These are phyloP conservation scores for Purpureocillium takamizusanense DNA, from an alignment of 2,329 filamentous ascomycete species.

Conservation along the genomic window DNA sequence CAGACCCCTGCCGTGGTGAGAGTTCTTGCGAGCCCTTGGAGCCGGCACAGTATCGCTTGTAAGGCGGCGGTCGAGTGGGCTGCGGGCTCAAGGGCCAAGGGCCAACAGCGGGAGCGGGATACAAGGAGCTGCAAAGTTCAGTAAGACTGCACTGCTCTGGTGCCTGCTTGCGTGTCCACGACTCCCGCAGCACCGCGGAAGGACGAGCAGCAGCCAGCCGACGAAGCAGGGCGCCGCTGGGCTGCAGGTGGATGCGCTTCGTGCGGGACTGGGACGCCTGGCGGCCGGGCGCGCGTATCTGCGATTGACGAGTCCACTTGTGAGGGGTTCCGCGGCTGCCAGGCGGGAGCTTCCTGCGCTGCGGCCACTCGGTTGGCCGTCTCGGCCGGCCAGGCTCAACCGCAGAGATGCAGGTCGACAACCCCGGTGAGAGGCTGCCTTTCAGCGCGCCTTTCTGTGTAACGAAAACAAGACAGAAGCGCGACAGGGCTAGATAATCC, in stretches of 20 bases:
- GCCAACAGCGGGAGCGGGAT: too few species aligned
- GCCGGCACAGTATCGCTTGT: too few species aligned
- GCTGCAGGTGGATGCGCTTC: too few species aligned
- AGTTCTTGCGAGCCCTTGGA: background rate
- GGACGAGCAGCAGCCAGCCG: too few species aligned
- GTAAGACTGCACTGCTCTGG: too few species aligned
- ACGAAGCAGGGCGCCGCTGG: too few species aligned
- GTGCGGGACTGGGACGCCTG: too few species aligned
- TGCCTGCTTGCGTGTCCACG: too few species aligned
- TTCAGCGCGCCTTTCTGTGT: slow-evolving; percentile 1
- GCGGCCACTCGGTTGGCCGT: background rate
- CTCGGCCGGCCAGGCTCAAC: background rate
- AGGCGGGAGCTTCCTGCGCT: background rate
- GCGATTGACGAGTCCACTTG: background rate
- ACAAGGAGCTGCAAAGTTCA: too few species aligned
- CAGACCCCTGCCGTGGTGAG: slow-evolving; percentile 1
- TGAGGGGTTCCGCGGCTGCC: background rate
- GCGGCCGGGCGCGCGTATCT: slow-evolving; percentile 1
- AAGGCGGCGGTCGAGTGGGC: too few species aligned
- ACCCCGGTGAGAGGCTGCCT: slow-evolving; percentile 4
- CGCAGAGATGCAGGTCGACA: slow-evolving; percentile 5
- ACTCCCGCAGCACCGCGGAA: too few species aligned
- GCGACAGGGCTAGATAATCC: background rate
- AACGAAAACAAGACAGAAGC: slow-evolving; percentile 1
- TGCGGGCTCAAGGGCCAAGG: too few species aligned